Evolutionary conservation across 345 rosid genomes (phyloP), one percentile per base, ranked within the genome.

Genomic region (Laguncularia racemosa): DNA sequence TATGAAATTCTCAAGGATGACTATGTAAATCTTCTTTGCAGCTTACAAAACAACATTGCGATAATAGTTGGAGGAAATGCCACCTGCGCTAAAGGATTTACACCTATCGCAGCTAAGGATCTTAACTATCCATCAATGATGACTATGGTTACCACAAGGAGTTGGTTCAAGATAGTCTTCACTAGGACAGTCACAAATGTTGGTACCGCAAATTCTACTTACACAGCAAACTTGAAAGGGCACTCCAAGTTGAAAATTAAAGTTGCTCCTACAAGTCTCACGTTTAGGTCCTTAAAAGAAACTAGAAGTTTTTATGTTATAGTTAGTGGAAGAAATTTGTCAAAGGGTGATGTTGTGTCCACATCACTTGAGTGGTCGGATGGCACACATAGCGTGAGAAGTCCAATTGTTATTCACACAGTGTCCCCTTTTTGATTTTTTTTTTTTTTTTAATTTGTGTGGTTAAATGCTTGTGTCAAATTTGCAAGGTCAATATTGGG

Each of bases 131-230:
- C 89, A 16, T 65, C 85, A 7, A 50, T 82, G 57, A 43, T 76
- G 26, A 68, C 72, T 44, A 14, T 14, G 48, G 68, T 76, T 28
- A 10, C 67, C 2, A 10, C 20, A 8, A 20, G 0, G 6, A 20
- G 40, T 40, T 20, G 11, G 78, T 73, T 80, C 62, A 59, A 45
- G 1, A 13, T 76, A 21, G 43, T 12, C 12, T 76, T 87, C 55
- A 49, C 14, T 20, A 69, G 86, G 65, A 82, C 79, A 21, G 88
- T 84, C 18, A 80, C 81, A 40, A 87, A 87, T 49, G 91, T 82
- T 5, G 83, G 86, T 3, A 16, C 13, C 17, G 23, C 73, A 15
- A 70, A 73, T 28, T 63, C 76, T 6, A 76, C 68, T n/a, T 86
- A 84, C 72, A 80, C 52, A 46, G 79, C 66, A 13, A 10, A 55